These are phyloP conservation scores for Crithidia thermophila DNA, from an alignment of 208 protist species.

Conservation along the genomic window DNA sequence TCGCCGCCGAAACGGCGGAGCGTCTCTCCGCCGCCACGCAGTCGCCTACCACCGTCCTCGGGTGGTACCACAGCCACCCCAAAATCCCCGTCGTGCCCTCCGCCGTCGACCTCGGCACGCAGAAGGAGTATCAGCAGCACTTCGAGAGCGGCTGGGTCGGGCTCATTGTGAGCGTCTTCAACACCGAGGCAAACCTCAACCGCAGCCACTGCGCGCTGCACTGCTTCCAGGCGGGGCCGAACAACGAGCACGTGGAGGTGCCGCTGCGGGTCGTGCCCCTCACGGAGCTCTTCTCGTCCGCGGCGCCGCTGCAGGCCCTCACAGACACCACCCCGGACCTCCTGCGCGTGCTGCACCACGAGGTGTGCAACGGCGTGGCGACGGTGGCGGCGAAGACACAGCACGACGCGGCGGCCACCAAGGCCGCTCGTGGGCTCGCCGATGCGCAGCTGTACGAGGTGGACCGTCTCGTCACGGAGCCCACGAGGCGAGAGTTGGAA, in stretches of 20 bases:
- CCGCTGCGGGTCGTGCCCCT: constrained; percentile 44
- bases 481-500: constrained; percentile 32
- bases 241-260: constrained; percentile 47
- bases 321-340: constrained; percentile 15
- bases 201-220: constrained; percentile 55
- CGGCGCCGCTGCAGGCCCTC: constrained; percentile 7
- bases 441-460: constrained; percentile 51
- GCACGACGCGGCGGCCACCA: constrained; percentile 29
- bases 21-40: constrained; percentile 32
- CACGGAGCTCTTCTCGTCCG: constrained; percentile 17
- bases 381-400: constrained; percentile 28
- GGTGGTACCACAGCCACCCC: constrained; percentile 92
- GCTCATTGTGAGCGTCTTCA: constrained; percentile 86
- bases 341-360: constrained; percentile 33
- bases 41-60: constrained; percentile 56
- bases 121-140: constrained; percentile 71
- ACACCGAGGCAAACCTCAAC: constrained; percentile 39
- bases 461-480: constrained; percentile 45
- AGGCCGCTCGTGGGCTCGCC: constrained; percentile 39
- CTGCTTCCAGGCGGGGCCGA: constrained; percentile 64
- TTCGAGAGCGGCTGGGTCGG: constrained; percentile 83
- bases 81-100: constrained; percentile 77
- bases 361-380: constrained; percentile 37
- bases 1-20: constrained; percentile 67
- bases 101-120: constrained; percentile 71